A percentile compares a stretch with the other conserved stretches of the same genome.
Evolutionary conservation across 305 asterid genomes (phyloP).

Genomic region (Euphrasia arctica): DNA sequence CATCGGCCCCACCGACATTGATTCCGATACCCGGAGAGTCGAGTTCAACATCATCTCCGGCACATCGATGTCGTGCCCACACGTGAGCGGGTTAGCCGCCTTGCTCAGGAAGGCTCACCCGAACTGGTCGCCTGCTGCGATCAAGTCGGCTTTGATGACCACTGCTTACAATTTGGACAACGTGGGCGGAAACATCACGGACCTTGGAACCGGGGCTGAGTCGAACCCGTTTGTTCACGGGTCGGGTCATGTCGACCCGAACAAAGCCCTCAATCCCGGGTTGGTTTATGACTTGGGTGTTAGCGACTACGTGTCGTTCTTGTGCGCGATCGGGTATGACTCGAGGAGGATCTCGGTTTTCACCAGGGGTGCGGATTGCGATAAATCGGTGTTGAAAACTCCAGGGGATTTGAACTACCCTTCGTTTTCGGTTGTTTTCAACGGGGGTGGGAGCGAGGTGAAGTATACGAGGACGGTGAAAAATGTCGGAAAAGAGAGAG

Average conservation of each 20-base stretch:
- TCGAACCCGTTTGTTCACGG: conserved; percentile 70
- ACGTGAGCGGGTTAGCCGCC: conserved; percentile 85
- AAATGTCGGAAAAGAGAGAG: conserved; percentile 49
- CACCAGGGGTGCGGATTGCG: conserved; percentile 45
- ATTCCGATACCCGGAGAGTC: conserved; percentile 60
- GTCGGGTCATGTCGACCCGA: conserved; percentile 89
- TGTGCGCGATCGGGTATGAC: conserved; percentile 69
- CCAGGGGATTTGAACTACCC: conserved; percentile 90
- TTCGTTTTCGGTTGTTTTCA: conserved; percentile 68
- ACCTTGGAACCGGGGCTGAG: conserved; percentile 66
- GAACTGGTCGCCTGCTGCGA: conserved; percentile 70
- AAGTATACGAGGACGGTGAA: conserved; percentile 61
- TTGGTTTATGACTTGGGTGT: conserved; percentile 59
- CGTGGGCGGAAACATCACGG: conserved; percentile 46
- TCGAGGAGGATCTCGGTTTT: conserved; percentile 42
- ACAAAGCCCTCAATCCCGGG: conserved; percentile 74
- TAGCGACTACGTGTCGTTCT: conserved; percentile 56
- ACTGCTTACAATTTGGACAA: conserved; percentile 73
- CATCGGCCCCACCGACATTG: conserved; percentile 64
- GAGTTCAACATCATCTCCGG: conserved; percentile 86
- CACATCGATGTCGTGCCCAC: conserved; percentile 94
- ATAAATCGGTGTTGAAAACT: conserved; percentile 31
- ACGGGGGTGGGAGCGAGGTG: conserved; percentile 31
- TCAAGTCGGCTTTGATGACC: conserved; percentile 86
- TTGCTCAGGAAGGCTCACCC: conserved; percentile 69